Evolutionary conservation across 2,329 filamentous ascomycete species (phyloP), one percentile per base, ranked within the genome.

Genomic region (Pseudonectria foliicola): DNA sequence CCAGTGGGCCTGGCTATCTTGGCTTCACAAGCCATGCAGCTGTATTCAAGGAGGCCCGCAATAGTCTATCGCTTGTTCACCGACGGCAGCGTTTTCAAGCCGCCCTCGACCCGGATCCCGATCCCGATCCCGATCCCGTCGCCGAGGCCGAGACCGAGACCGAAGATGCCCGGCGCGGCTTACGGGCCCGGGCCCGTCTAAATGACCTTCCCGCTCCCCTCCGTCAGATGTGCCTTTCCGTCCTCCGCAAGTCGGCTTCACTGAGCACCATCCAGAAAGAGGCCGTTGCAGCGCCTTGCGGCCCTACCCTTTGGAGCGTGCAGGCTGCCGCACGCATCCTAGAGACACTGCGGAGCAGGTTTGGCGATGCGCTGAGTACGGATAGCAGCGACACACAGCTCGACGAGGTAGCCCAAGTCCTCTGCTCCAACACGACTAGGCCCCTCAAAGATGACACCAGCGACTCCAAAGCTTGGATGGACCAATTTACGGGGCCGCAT

Each of bases 11-110:
- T 11, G 66, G 66, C 2, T 68, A 67, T 49, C 54, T 69, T n/a
- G 66, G 66, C 34, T 66, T 61, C 44, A 68, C 63, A 3, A 68
- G 63, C 36, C 64, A 63, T 40, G 61, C 54, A 31, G 54, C 57
- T 11, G 61, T 67, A 14, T 63, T 62, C 31, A 60, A 64, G 14
- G 65, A 67, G 37, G 64, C 64, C 1, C 54, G 60, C 7, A 60
- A 57, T 27, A 65, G 56, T 13, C 45, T 67, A 3, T 60, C 56
- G 4, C 52, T 61, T 5, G 46, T 60, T 8, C 51, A 59, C 33
- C 49, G 52, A 10, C 32, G 18, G 5, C 18, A 5, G 18, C 18
- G 5, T 6, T 21, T 8, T 21, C 18, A 8, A 23, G 30, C 48
- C 12, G 13, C 41, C 0, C 21, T 44, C 1, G 42, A 37, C 8